Conservation (phyloP, 495 filamentous ascomycete species). For the Poronia punctata region DNA sequence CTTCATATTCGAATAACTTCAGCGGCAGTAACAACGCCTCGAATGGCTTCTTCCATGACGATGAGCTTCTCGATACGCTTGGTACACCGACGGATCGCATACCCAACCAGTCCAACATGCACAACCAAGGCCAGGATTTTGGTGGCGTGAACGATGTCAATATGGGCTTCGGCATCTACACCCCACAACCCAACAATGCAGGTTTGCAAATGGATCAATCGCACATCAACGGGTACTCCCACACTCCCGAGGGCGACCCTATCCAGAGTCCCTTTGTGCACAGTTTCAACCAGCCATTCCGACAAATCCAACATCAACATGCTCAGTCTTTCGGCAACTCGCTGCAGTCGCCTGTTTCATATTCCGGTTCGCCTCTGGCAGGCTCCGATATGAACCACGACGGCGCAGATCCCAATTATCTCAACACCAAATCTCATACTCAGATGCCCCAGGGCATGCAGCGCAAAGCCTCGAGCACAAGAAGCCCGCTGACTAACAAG, state of each 20-base stretch:
- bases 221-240: slow-evolving; percentile 70
- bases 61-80: slow-evolving; percentile 57
- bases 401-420: slow-evolving; percentile 38
- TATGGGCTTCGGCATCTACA: slow-evolving; percentile 41
- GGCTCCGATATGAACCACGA: slow-evolving; percentile 54
- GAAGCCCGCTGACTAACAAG: slow-evolving; percentile 77
- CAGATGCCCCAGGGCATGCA: slow-evolving; percentile 55
- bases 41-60: slow-evolving; percentile 49
- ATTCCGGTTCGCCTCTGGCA: slow-evolving; percentile 44
- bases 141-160: slow-evolving; percentile 40
- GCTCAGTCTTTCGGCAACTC: slow-evolving; percentile 46
- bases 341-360: slow-evolving; percentile 45
- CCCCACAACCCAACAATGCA: slow-evolving; percentile 31
- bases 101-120: slow-evolving; percentile 35
- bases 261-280: slow-evolving; percentile 82
- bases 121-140: slow-evolving; percentile 44
- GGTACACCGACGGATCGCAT: slow-evolving; percentile 38
- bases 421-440: slow-evolving; percentile 50
- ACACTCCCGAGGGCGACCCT: slow-evolving; percentile 79
- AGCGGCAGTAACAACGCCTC: slow-evolving; percentile 30
- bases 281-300: slow-evolving; percentile 69
- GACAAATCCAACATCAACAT: slow-evolving; percentile 54
- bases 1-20: slow-evolving; percentile 36
- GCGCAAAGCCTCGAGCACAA: slow-evolving; percentile 59
- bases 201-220: slow-evolving; percentile 39